Percentiles rank a stretch among this genome's conserved stretches.
Conservation (phyloP, 805 yeast species). For the Kuraishia piskuri region DNA sequence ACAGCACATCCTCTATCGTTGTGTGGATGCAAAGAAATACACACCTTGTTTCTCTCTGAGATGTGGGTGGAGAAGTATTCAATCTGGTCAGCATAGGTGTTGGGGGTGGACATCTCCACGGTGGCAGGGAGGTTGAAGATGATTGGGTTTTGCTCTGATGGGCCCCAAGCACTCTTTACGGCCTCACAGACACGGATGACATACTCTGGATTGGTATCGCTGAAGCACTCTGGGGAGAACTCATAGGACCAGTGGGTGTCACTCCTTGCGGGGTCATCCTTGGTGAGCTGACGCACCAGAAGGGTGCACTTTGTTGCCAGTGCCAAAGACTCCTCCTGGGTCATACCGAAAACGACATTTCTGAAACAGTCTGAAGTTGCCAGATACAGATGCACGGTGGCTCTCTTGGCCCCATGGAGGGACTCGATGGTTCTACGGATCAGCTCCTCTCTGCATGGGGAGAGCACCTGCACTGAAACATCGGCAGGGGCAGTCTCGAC, state of each 20-base stretch:
- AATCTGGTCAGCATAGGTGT: constrained; percentile 72
- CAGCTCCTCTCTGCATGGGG: constrained; percentile 70
- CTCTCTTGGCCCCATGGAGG: constrained; percentile 62
- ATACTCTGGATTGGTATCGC: constrained; percentile 66
- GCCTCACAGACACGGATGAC: constrained; percentile 76
- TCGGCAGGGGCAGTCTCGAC: constrained; percentile 74
- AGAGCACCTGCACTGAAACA: constrained; percentile 63
- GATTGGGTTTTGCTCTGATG: constrained; percentile 64
- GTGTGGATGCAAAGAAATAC: constrained; percentile 67
- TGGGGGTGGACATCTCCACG: constrained; percentile 70
- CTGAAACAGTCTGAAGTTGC: constrained; percentile 73
- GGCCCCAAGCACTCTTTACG: constrained; percentile 72
- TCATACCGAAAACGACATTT: constrained; percentile 68
- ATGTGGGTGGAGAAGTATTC: constrained; percentile 66
- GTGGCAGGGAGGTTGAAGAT: constrained; percentile 78
- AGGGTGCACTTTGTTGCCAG: constrained; percentile 67
- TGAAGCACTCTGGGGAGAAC: constrained; percentile 73
- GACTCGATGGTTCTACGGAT: constrained; percentile 70
- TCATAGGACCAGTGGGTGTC: constrained; percentile 65
- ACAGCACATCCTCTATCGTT: constrained; percentile 82
- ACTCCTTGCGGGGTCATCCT: constrained; percentile 59
- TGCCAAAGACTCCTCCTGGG: constrained; percentile 55
- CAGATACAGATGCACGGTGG: constrained; percentile 63
- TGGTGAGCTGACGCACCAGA: constrained; percentile 59
- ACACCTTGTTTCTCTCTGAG: constrained; percentile 60